A percentile compares a stretch with the other conserved stretches of the same genome.
Conservation (phyloP, 331 rosid species). For the Quercus lobata region DNA sequence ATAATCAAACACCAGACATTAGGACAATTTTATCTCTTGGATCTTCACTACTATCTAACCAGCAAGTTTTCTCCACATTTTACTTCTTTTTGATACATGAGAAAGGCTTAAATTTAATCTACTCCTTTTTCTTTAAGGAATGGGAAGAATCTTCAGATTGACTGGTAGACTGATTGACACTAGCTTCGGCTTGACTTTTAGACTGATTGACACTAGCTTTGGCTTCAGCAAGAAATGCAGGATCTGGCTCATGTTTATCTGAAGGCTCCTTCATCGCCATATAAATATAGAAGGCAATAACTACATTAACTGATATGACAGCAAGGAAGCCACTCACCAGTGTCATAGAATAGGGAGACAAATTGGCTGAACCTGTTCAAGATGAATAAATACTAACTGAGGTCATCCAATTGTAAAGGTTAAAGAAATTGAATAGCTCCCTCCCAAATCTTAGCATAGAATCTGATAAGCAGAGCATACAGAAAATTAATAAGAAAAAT, state of each 20-base stretch:
- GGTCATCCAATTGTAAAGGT: neutral
- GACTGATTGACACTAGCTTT: conserved; percentile 66
- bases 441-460: neutral
- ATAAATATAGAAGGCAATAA: conserved; percentile 70
- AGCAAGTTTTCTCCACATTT: neutral
- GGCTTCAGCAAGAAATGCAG: conserved; percentile 76
- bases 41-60: neutral
- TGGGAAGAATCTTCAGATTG: conserved; percentile 41
- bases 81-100: neutral
- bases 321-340: conserved; percentile 87
- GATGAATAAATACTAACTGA: neutral
- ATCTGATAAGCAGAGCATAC: neutral
- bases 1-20: neutral
- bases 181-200: conserved; percentile 25
- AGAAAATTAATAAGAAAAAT: neutral
- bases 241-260: conserved; percentile 72
- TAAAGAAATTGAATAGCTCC: conserved; percentile 1
- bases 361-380: conserved; percentile 47
- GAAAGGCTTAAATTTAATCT: conserved; percentile 15
- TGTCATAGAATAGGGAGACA: conserved; percentile 73
- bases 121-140: conserved; percentile 64
- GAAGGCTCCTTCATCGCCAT: conserved; percentile 90
- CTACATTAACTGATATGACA: conserved; percentile 77
- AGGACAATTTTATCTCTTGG: neutral
- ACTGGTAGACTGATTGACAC: conserved; percentile 34